phyloP scores from a whole-genome alignment of 2,329 filamentous ascomycete genomes.

The Aspergillus neoniger region DNA sequence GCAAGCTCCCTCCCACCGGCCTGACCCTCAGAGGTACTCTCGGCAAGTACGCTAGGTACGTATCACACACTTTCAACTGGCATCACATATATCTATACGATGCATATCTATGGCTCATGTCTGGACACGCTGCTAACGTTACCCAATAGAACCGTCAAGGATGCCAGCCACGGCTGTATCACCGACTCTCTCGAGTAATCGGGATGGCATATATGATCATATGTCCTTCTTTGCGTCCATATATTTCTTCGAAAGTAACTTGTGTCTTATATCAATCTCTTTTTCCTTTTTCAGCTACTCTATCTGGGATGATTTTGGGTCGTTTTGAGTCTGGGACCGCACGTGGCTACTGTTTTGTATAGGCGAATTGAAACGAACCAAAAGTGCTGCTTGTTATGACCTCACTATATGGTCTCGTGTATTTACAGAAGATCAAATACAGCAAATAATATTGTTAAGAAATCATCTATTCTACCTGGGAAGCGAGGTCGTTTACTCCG shows the following conservation, averaged over 20 bases:
- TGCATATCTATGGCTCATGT: neutral
- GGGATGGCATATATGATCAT: conserved; percentile 13
- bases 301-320: conserved; percentile 6
- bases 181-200: conserved; percentile 44
- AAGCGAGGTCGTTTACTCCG: no score
- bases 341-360: conserved; percentile 1
- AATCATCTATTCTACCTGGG: neutral
- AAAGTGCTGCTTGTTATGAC: conserved; percentile 3
- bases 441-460: neutral
- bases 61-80: neutral
- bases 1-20: conserved; percentile 52
- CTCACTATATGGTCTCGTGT: neutral
- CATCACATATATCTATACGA: neutral
- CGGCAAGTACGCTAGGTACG: conserved; percentile 65
- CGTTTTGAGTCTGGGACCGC: conserved; percentile 1
- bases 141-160: conserved; percentile 39
- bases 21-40: conserved; percentile 65
- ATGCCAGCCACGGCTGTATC: conserved; percentile 52
- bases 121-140: neutral
- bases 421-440: neutral
- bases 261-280: conserved; percentile 1
- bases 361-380: conserved; percentile 5
- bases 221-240: conserved; percentile 16
- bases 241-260: conserved; percentile 1
- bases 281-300: neutral